A percentile compares a stretch with the other conserved stretches of the same genome.
Conservation (phyloP, 2,329 filamentous ascomycete species). For the Pseudofabraea citricarpa region DNA sequence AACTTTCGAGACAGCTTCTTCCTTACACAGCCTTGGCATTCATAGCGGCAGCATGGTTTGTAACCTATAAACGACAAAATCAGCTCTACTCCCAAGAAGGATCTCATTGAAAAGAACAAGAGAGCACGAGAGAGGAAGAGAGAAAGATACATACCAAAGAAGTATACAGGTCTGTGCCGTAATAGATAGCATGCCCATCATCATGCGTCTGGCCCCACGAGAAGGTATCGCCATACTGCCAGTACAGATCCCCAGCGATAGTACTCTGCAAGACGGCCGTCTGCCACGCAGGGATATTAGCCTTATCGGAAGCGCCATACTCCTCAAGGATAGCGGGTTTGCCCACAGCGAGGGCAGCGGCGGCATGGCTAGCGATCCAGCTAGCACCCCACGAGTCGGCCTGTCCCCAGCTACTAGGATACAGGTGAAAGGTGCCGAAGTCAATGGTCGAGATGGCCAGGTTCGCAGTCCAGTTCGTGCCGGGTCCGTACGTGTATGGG, state of each 20-base stretch:
- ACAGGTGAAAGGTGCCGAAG: constrained; percentile 49
- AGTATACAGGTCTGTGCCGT: constrained; percentile 21
- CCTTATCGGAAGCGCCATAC: constrained; percentile 27
- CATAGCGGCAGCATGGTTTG: neutral
- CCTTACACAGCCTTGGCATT: neutral
- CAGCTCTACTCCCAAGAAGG: neutral
- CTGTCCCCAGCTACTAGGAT: constrained; percentile 38
- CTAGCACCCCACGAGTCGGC: constrained; percentile 35
- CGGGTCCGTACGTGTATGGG: constrained; percentile 34
- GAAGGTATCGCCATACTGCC: constrained; percentile 25
- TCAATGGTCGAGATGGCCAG: constrained; percentile 43
- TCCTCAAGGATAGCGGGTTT: constrained; percentile 38
- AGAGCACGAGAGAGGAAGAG: neutral
- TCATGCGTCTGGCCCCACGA: constrained; percentile 17
- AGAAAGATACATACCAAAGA: constrained; percentile 19
- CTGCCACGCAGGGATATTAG: constrained; percentile 19
- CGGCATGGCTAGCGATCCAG: constrained; percentile 42
- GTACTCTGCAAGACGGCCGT: constrained; percentile 12
- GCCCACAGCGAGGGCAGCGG: constrained; percentile 29
- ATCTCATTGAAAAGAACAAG: neutral
- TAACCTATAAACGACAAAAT: neutral
- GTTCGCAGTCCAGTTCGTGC: constrained; percentile 42
- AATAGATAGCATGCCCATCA: constrained; percentile 24
- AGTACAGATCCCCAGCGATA: constrained; percentile 25
- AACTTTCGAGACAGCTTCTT: too few relatives aligned